phyloP scores from a whole-genome alignment of 1,139 yeast genomes.

The Saccharomyces hybrid region DNA sequence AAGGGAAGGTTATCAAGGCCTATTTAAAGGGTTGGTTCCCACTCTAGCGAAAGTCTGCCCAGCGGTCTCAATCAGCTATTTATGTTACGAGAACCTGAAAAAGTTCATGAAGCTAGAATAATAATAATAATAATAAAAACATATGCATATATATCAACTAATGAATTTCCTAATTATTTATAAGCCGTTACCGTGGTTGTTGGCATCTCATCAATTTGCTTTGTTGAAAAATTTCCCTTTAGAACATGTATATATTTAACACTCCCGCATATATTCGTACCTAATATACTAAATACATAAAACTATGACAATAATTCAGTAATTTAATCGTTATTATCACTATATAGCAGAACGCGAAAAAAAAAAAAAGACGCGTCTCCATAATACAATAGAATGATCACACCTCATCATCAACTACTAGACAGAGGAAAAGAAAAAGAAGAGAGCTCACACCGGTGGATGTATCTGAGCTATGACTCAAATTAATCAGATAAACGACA shows the following conservation, averaged over 20 bases:
- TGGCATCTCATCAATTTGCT: not conserved
- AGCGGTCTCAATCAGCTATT: conserved; percentile 89
- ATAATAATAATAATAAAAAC: conserved; percentile 13
- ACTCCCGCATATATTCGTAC: not conserved
- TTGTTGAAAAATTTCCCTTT: not conserved
- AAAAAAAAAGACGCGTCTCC: not conserved
- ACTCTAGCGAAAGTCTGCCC: conserved; percentile 95
- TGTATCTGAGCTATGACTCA: not conserved
- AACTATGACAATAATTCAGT: no score
- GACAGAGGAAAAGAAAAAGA: not conserved
- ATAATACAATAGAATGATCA: not conserved
- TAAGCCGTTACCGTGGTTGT: not conserved
- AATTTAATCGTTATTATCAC: no score
- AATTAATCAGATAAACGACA: conserved; percentile 1
- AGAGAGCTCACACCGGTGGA: not conserved
- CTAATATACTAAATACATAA: not conserved
- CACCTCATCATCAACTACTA: not conserved
- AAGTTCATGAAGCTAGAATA: conserved; percentile 47
- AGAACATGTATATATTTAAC: not conserved
- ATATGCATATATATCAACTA: not conserved
- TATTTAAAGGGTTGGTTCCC: conserved; percentile 88
- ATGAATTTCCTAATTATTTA: not conserved
- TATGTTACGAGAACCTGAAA: conserved; percentile 89
- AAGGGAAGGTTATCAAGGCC: conserved; percentile 84
- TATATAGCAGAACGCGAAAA: not conserved